Percentiles rank a stretch among this genome's conserved stretches.
phyloP scores from a whole-genome alignment of 495 filamentous ascomycete genomes.

The Neurospora sp. region DNA sequence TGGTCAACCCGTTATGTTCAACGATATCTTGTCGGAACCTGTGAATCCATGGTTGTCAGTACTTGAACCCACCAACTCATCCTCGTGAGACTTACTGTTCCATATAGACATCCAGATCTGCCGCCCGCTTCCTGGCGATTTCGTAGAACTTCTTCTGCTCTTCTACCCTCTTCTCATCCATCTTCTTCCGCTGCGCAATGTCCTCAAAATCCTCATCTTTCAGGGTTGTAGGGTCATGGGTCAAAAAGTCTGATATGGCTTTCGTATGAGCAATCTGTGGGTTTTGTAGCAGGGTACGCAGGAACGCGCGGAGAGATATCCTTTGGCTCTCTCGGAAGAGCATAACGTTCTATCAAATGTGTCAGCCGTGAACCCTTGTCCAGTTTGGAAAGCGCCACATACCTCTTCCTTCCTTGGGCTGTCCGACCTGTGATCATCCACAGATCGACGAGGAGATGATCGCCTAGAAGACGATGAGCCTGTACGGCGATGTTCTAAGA shows the following conservation, averaged over 20 bases:
- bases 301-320: conserved; percentile 81
- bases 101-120: conserved; percentile 95
- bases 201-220: conserved; percentile 79
- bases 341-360: conserved; percentile 31
- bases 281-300: conserved; percentile 75
- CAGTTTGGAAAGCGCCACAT: neutral
- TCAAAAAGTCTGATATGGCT: conserved; percentile 74
- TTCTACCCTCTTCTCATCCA: conserved; percentile 80
- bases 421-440: conserved; percentile 13
- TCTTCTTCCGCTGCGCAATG: conserved; percentile 63
- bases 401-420: conserved; percentile 12
- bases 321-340: conserved; percentile 86
- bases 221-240: conserved; percentile 51
- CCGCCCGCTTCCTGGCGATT: conserved; percentile 79
- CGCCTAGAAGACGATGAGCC: conserved; percentile 22
- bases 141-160: conserved; percentile 94
- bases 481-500: conserved; percentile 21
- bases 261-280: conserved; percentile 70
- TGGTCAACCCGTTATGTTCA: conserved; percentile 71
- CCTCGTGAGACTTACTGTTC: conserved; percentile 57
- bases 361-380: neutral
- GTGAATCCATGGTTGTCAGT: neutral
- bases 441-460: conserved; percentile 28
- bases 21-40: conserved; percentile 50
- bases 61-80: neutral